Evolutionary conservation across 2,329 filamentous ascomycete genomes (phyloP).

Genomic region (Pseudopyricularia cyperi): DNA sequence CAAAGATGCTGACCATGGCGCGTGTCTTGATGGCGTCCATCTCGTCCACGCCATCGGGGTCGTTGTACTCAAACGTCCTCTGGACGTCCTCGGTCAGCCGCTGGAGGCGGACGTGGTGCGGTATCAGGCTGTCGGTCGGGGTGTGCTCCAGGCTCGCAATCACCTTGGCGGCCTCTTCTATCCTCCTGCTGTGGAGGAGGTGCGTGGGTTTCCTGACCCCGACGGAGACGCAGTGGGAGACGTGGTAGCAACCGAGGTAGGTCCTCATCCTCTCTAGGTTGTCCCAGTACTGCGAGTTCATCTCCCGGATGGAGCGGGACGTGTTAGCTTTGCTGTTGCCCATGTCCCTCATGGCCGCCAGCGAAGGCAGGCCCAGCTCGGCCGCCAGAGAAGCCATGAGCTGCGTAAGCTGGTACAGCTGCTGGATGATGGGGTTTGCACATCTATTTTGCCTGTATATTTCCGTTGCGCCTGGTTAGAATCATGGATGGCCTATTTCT

Average conservation of each 20-base stretch:
- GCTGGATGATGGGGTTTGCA: constrained; percentile 6
- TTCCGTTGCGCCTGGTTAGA: too few relatives aligned
- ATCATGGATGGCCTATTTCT: too few relatives aligned
- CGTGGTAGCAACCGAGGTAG: constrained; percentile 8
- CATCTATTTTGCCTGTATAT: constrained; percentile 9
- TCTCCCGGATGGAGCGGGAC: not conserved
- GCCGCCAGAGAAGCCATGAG: constrained; percentile 9
- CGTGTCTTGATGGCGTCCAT: constrained; percentile 9
- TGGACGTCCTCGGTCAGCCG: constrained; percentile 10
- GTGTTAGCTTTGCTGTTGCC: not conserved
- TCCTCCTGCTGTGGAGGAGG: constrained; percentile 7
- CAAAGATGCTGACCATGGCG: constrained; percentile 9
- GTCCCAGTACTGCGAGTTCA: constrained; percentile 2
- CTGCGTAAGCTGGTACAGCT: constrained; percentile 11
- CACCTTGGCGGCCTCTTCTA: constrained; percentile 8
- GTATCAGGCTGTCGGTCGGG: constrained; percentile 5
- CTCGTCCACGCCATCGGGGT: constrained; percentile 1
- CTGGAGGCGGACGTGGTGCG: constrained; percentile 7
- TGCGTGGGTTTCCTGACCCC: constrained; percentile 9
- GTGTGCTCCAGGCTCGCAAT: constrained; percentile 3
- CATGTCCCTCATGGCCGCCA: not conserved
- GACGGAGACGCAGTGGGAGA: constrained; percentile 9
- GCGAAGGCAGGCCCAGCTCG: constrained; percentile 7
- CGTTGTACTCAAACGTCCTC: constrained; percentile 5
- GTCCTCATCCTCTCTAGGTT: constrained; percentile 9